Conservation (phyloP, 2,329 filamentous ascomycete genomes). For the Aspergillus persii region DNA sequence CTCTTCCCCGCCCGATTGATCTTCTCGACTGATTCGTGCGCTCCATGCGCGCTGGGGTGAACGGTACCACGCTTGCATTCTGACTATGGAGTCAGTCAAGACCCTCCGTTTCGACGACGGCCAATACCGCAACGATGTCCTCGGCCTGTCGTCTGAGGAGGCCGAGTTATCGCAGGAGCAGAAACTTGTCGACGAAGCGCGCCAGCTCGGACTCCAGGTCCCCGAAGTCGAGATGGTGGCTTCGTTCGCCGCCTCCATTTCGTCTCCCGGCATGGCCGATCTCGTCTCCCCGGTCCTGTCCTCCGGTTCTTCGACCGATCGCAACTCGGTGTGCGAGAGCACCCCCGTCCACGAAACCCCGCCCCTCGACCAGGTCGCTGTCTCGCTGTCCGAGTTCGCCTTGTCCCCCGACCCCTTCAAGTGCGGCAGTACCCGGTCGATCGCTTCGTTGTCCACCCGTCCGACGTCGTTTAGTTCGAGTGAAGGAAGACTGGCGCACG, state of each 20-base stretch:
- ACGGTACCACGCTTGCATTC: neutral
- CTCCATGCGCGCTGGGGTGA: constrained; percentile 12
- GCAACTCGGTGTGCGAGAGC: constrained; percentile 30
- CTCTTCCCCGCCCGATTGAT: neutral
- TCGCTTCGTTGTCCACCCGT: constrained; percentile 39
- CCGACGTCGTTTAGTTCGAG: constrained; percentile 40
- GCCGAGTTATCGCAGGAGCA: constrained; percentile 40
- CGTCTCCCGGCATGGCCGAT: constrained; percentile 32
- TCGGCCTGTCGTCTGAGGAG: constrained; percentile 32
- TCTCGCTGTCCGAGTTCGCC: constrained; percentile 33
- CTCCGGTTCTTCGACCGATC: constrained; percentile 33
- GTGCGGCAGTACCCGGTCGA: constrained; percentile 36
- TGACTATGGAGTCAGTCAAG: constrained; percentile 23
- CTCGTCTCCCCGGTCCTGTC: constrained; percentile 34
- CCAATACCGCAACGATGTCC: constrained; percentile 38
- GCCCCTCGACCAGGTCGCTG: constrained; percentile 29
- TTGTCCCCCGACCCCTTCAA: constrained; percentile 29
- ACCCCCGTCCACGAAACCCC: constrained; percentile 23
- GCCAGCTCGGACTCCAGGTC: constrained; percentile 35
- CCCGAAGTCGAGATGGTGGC: constrained; percentile 32
- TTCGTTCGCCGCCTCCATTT: constrained; percentile 36
- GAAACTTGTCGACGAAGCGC: constrained; percentile 37
- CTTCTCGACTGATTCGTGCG: constrained; percentile 5
- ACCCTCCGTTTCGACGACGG: constrained; percentile 32
- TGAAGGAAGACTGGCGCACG: constrained; percentile 27